Evolutionary conservation across 1,284 basidiomycete genomes (phyloP).

Genomic region (Serendipita sp.): DNA sequence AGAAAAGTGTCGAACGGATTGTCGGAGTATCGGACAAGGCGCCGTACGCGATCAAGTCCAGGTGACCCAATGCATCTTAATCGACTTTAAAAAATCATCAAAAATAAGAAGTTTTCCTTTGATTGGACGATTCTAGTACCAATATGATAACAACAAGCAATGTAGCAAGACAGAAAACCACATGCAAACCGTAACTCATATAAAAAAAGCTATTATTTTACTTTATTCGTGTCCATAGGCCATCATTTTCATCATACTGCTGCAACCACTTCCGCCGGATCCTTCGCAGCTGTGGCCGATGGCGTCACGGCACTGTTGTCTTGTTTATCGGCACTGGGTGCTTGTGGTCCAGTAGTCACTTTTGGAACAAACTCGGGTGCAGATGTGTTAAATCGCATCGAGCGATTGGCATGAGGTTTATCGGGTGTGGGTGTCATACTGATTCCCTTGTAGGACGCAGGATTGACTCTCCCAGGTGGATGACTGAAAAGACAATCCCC

Average conservation of each 20-base stretch:
- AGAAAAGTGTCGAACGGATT: not conserved
- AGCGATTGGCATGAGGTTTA: slow-evolving; percentile 43
- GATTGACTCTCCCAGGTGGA: slow-evolving; percentile 62
- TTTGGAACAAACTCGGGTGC: slow-evolving; percentile 19
- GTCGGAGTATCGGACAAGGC: slow-evolving; percentile 1
- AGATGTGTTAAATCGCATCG: slow-evolving; percentile 46
- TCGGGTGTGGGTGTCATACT: slow-evolving; percentile 40
- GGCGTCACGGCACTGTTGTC: not conserved
- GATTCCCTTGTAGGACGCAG: slow-evolving; percentile 59
- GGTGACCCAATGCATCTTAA: not conserved
- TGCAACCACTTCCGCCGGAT: not conserved
- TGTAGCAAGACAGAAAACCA: no score
- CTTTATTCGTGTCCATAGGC: no score
- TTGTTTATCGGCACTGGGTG: not conserved
- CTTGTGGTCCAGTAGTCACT: not conserved
- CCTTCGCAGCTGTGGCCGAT: not conserved
- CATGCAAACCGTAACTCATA: no score
- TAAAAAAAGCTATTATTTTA: no score
- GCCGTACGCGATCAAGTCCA: not conserved
- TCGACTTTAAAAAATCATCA: not conserved
- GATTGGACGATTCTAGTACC: not conserved
- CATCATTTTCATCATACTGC: not conserved
- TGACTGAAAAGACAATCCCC: slow-evolving; percentile 64
- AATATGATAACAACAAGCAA: not conserved
- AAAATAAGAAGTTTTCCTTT: not conserved